Percentiles rank a stretch among this genome's conserved stretches.
Evolutionary conservation across 2,329 filamentous ascomycete species (phyloP).

Genomic region (Cercospora citrullina): DNA sequence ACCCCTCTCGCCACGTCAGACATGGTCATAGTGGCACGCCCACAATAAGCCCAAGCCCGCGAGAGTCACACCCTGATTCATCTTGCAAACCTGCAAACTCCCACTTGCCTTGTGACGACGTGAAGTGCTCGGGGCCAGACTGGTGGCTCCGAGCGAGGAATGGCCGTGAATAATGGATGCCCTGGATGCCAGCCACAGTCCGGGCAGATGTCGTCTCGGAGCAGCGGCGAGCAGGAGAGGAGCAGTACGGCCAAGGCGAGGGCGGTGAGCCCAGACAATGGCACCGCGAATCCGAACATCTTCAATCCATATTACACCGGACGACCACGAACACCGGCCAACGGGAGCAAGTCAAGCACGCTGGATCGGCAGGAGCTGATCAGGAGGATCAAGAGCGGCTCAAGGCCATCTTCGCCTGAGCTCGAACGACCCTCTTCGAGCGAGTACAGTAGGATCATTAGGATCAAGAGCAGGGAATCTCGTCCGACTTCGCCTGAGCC

Average conservation of each 20-base stretch:
- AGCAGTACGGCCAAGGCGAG: slow-evolving; percentile 13
- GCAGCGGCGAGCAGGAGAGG: slow-evolving; percentile 15
- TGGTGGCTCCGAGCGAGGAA: slow-evolving; percentile 29
- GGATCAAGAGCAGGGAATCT: slow-evolving; percentile 63
- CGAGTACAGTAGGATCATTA: slow-evolving; percentile 61
- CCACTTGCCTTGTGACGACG: neutral
- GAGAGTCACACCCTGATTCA: neutral
- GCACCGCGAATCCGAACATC: slow-evolving; percentile 29
- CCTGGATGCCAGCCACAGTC: slow-evolving; percentile 24
- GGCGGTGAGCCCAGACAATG: slow-evolving; percentile 26
- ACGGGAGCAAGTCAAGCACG: slow-evolving; percentile 32
- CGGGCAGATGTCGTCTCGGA: slow-evolving; percentile 17
- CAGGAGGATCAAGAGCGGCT: slow-evolving; percentile 68
- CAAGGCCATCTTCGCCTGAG: slow-evolving; percentile 33
- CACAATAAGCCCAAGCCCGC: slow-evolving; percentile 2
- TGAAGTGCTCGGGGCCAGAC: slow-evolving; percentile 27
- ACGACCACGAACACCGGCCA: slow-evolving; percentile 34
- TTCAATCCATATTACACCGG: slow-evolving; percentile 43
- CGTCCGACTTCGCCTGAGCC: slow-evolving; percentile 33
- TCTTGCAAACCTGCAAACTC: neutral
- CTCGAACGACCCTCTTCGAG: slow-evolving; percentile 24
- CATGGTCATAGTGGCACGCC: slow-evolving; percentile 1
- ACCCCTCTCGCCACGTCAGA: slow-evolving; percentile 8
- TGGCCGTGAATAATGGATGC: slow-evolving; percentile 29
- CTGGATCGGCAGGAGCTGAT: slow-evolving; percentile 76